Conservation (phyloP, 2,329 filamentous ascomycete species). For the Grosmannia clavigera region DNA sequence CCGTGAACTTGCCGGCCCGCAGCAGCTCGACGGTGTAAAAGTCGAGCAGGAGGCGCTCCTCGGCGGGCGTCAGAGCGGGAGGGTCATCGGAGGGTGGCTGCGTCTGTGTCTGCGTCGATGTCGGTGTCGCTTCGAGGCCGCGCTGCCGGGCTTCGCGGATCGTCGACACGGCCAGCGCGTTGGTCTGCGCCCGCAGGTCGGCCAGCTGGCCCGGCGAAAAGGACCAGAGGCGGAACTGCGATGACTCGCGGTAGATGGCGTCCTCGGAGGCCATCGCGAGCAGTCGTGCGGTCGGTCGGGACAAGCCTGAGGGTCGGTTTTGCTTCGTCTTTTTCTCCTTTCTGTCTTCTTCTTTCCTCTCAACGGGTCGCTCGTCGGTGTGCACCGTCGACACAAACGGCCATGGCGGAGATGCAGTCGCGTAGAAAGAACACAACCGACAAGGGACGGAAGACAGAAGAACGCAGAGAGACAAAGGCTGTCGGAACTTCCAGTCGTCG, state of each 20-base stretch:
- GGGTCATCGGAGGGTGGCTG: constrained; percentile 21
- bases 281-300: neutral
- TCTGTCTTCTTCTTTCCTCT: neutral
- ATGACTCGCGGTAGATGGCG: constrained; percentile 77
- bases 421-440: neutral
- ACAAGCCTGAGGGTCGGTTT: too few species aligned
- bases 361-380: neutral
- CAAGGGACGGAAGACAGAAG: neutral
- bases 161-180: constrained; percentile 54
- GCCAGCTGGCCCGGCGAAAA: constrained; percentile 65
- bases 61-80: constrained; percentile 63
- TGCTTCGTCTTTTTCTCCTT: too few species aligned
- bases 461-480: neutral
- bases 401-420: neutral
- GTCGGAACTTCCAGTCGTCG: too few species aligned
- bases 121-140: neutral
- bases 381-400: neutral
- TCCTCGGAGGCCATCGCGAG: constrained; percentile 65
- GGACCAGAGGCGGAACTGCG: constrained; percentile 87
- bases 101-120: constrained; percentile 19
- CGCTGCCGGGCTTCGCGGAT: constrained; percentile 33
- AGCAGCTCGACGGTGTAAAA: constrained; percentile 57
- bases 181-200: constrained; percentile 64
- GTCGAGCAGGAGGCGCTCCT: constrained; percentile 70
- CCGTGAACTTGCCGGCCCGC: constrained; percentile 41